Percentiles rank a stretch among this genome's conserved stretches.
Evolutionary conservation across 2,329 filamentous ascomycete species (phyloP).

Genomic region (Phialocephala sp.): DNA sequence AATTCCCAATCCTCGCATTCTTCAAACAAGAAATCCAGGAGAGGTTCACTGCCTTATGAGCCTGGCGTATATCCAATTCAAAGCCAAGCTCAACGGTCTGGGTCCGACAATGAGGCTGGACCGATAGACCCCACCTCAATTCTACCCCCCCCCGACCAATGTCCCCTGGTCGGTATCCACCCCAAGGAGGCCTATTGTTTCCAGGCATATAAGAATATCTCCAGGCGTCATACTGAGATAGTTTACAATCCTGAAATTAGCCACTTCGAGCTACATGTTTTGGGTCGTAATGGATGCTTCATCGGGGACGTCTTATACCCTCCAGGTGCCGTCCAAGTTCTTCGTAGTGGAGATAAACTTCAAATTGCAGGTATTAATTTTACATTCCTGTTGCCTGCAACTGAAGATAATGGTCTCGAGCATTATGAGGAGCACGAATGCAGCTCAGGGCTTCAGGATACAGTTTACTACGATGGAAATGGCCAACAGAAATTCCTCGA

Average conservation of each 20-base stretch:
- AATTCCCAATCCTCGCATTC: slow-evolving; percentile 40
- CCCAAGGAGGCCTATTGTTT: slow-evolving; percentile 64
- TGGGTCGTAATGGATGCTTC: slow-evolving; percentile 71
- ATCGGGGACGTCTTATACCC: slow-evolving; percentile 63
- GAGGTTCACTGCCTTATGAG: neutral
- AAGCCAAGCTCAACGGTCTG: neutral
- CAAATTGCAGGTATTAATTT: slow-evolving; percentile 76
- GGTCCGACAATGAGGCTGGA: slow-evolving; percentile 27
- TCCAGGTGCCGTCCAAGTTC: slow-evolving; percentile 58
- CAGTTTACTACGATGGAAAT: neutral
- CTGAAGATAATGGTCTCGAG: slow-evolving; percentile 30
- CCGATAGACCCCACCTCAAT: slow-evolving; percentile 46
- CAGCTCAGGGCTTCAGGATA: neutral
- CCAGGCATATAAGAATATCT: slow-evolving; percentile 73
- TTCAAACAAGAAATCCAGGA: neutral
- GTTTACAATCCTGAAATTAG: slow-evolving; percentile 67
- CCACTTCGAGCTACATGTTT: slow-evolving; percentile 66
- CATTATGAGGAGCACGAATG: neutral
- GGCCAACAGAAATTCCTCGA: neutral
- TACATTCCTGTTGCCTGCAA: slow-evolving; percentile 67
- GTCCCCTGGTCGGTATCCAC: slow-evolving; percentile 74
- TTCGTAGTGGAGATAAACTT: slow-evolving; percentile 69
- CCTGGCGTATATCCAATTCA: neutral
- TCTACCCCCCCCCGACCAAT: slow-evolving; percentile 64
- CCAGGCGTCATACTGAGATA: slow-evolving; percentile 75